Evolutionary conservation across 768 basidiomycete species (phyloP).

Genomic region (Mrakia frigida): DNA sequence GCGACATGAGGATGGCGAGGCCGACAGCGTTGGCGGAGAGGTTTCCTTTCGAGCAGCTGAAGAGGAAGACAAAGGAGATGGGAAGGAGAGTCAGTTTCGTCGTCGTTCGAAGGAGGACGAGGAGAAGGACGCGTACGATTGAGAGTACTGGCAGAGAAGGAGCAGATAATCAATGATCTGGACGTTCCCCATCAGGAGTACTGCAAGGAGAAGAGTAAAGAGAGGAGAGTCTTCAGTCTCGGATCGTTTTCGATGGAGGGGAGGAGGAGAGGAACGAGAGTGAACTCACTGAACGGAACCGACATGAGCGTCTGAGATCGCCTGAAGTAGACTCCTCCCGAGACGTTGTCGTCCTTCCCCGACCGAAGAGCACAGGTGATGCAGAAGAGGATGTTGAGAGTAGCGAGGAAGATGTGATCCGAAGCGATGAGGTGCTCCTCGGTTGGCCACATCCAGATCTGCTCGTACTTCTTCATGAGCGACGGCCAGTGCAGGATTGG

Average conservation of each 20-base stretch:
- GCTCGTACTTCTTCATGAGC: not conserved
- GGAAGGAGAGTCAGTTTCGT: not conserved
- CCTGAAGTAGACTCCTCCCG: conserved; percentile 6
- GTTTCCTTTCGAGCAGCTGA: conserved; percentile 20
- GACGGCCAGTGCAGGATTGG: conserved; percentile 15
- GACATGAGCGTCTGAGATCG: conserved; percentile 8
- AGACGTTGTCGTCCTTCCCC: not conserved
- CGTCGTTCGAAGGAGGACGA: not conserved
- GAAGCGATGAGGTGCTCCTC: not conserved
- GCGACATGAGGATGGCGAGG: conserved; percentile 19
- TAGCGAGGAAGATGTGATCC: conserved; percentile 24
- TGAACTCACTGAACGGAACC: conserved; percentile 14
- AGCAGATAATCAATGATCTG: conserved; percentile 23
- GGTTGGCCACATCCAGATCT: conserved; percentile 5
- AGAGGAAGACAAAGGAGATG: not conserved
- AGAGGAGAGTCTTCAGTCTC: not conserved
- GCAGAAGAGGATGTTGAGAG: conserved; percentile 17
- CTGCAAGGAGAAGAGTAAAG: not conserved
- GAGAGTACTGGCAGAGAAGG: conserved; percentile 23
- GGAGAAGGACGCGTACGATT: not conserved
- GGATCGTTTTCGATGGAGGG: not conserved
- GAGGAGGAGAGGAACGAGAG: not conserved
- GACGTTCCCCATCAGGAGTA: conserved; percentile 21
- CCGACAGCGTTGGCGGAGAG: conserved; percentile 10
- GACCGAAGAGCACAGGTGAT: conserved; percentile 20